Conservation (phyloP, 257 asterid genomes). For the Osmanthus fragrans region DNA sequence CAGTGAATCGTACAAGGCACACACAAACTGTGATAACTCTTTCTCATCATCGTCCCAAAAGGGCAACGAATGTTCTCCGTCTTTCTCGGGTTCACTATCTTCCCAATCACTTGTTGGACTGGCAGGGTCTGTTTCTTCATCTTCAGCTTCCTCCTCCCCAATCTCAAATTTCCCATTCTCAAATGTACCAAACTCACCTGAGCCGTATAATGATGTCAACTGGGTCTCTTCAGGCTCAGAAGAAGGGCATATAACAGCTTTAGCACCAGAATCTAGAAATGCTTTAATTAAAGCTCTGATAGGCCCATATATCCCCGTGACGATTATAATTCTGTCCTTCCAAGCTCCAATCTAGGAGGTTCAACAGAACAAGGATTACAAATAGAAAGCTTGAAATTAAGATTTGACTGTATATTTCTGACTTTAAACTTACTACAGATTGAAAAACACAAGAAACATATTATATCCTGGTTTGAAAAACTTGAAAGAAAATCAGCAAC, state of each 20-base stretch:
- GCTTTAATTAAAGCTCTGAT: constrained; percentile 73
- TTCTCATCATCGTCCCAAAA: constrained; percentile 96
- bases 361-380: constrained; percentile 14
- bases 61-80: constrained; percentile 40
- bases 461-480: neutral
- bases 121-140: constrained; percentile 40
- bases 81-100: constrained; percentile 74
- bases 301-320: constrained; percentile 90
- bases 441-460: neutral
- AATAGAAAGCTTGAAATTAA: neutral
- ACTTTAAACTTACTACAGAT: neutral
- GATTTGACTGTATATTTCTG: neutral
- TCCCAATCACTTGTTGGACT: constrained; percentile 95
- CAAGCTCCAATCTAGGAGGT: constrained; percentile 77
- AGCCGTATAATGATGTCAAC: constrained; percentile 64
- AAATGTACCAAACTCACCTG: constrained; percentile 64
- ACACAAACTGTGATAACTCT: constrained; percentile 72
- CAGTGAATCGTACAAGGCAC: constrained; percentile 65
- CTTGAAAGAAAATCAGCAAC: neutral
- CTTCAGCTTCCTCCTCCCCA: constrained; percentile 71
- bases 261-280: constrained; percentile 89
- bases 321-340: constrained; percentile 90
- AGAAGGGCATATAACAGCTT: constrained; percentile 89
- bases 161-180: constrained; percentile 91
- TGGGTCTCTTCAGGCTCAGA: constrained; percentile 82